A percentile compares a stretch with the other conserved stretches of the same genome.
These are phyloP conservation scores for Erigeron philadelphicus DNA, from an alignment of 140 eudicot genomes.

Conservation along the genomic window DNA sequence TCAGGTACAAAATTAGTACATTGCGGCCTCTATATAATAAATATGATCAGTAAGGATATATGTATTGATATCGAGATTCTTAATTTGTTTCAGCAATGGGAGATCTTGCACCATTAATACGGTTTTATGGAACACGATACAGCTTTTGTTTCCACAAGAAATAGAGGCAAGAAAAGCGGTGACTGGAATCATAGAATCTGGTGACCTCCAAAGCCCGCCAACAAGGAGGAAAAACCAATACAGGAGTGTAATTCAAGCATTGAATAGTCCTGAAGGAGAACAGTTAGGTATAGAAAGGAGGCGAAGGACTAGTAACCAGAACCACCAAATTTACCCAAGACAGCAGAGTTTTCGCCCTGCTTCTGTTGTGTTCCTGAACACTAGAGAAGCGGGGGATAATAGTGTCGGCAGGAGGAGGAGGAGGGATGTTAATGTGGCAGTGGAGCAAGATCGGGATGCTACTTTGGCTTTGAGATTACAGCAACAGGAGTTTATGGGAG, in stretches of 20 bases:
- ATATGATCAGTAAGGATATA: neutral
- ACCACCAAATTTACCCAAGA: constrained; percentile 29
- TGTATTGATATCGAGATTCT: neutral
- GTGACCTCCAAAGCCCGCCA: constrained; percentile 35
- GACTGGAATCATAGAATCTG: constrained; percentile 20
- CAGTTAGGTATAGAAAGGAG: constrained; percentile 34
- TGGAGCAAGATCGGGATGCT: constrained; percentile 70
- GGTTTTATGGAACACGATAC: constrained; percentile 91
- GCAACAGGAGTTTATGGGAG: constrained; percentile 75
- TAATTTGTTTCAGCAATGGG: constrained; percentile 50
- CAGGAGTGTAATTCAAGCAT: constrained; percentile 34
- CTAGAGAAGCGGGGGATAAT: constrained; percentile 33
- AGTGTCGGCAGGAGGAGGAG: constrained; percentile 34
- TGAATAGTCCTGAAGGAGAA: constrained; percentile 50
- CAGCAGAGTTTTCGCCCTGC: constrained; percentile 34
- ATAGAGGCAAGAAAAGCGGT: constrained; percentile 64
- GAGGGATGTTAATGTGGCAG: constrained; percentile 15
- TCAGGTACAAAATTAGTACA: constrained; percentile 42
- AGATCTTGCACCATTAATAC: constrained; percentile 77
- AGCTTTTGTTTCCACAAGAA: constrained; percentile 70
- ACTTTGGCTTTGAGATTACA: constrained; percentile 81
- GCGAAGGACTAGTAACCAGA: constrained; percentile 24
- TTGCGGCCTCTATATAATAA: no score
- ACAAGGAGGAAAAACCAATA: constrained; percentile 35
- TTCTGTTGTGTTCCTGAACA: constrained; percentile 33